Base-by-base conservation (phyloP, 2,329 filamentous ascomycete genomes). In the Aureobasidium sp. region DNA sequence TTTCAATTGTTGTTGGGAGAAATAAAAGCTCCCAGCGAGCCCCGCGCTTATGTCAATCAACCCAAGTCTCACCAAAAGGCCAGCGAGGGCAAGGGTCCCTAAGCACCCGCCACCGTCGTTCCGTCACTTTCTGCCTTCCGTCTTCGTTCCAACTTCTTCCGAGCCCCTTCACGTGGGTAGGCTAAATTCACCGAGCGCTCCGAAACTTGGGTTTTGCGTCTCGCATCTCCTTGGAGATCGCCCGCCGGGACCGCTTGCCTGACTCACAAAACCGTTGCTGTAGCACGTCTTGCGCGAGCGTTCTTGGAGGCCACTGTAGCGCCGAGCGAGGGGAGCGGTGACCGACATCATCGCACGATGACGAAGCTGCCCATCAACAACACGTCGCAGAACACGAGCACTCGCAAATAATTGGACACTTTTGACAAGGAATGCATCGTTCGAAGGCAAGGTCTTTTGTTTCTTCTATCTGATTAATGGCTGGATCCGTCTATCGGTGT, bases 1-100 rank as follows among this genome's bases (percentile, higher is more conserved):
- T 61, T 49, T 45, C 19, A 53, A 31, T 61, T 61, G 60, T 61
- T 53, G 49, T 54, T 56, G 48, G 49, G 49, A 61, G 57, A 60
- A 60, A 49, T 60, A 60, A 60, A 60, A 60, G 45, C 39, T 33
- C 45, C 57, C 33, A 44, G 45, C 57, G 33, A 60, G 45, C 53
- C 53, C 53, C 53, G 53, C 53, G 45, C 57, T 50, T 49, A 50
- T 45, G 40, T 60, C 57, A 60, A 58, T 60, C 31, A 17, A 37
- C 54, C 42, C 53, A 45, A 19, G 40, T 57, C 53, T 45, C 53
- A 48, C 53, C 39, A 45, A 57, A 57, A 40, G 53, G 29, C 54
- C 29, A 48, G 8, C 3, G 29, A 58, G 42, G 31, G 54, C 31
- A 47, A 47, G 54, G 37, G 42, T 37, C 54, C 17, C 42, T 29